Evolutionary conservation across 805 yeast species (phyloP).

Genomic region (Ogataea haglerorum): DNA sequence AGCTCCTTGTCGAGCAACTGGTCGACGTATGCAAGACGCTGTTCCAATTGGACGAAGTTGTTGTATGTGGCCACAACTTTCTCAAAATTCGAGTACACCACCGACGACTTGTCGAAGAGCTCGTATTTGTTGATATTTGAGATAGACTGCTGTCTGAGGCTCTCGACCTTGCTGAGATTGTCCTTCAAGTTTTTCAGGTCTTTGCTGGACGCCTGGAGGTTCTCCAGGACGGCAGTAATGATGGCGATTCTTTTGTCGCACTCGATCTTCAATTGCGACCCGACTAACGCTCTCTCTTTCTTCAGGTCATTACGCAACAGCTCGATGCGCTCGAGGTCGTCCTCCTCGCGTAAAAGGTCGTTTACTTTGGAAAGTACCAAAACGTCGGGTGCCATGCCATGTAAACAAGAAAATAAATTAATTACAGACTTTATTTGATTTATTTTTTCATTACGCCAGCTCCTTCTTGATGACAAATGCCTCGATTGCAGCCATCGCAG

Average conservation of each 20-base stretch:
- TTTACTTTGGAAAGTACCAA: slow-evolving; percentile 21
- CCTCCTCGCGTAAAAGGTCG: slow-evolving; percentile 27
- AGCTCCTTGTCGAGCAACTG: slow-evolving; percentile 47
- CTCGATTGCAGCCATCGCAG: slow-evolving; percentile 92
- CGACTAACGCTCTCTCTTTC: slow-evolving; percentile 73
- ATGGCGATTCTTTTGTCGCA: slow-evolving; percentile 45
- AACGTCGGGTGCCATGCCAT: slow-evolving; percentile 20
- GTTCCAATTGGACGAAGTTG: slow-evolving; percentile 55
- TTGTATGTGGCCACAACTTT: slow-evolving; percentile 64
- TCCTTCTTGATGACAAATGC: slow-evolving; percentile 83
- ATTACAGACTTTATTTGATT: neutral
- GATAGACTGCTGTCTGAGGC: slow-evolving; percentile 43
- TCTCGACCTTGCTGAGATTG: slow-evolving; percentile 28
- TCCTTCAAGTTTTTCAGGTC: slow-evolving; percentile 51
- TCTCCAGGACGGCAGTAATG: slow-evolving; percentile 24
- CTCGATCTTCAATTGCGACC: slow-evolving; percentile 67
- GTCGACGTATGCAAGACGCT: slow-evolving; percentile 48
- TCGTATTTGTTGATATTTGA: slow-evolving; percentile 64
- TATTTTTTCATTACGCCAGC: slow-evolving; percentile 27
- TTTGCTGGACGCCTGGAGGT: slow-evolving; percentile 32
- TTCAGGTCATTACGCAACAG: slow-evolving; percentile 50
- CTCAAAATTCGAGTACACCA: slow-evolving; percentile 66
- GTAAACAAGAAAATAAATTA: neutral
- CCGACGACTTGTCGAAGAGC: slow-evolving; percentile 62
- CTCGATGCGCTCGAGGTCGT: slow-evolving; percentile 53